Percentiles rank a stretch among this genome's conserved stretches.
These are phyloP conservation scores for Fusarium verticillioides DNA, from an alignment of 2,329 filamentous ascomycete genomes.

Conservation along the genomic window DNA sequence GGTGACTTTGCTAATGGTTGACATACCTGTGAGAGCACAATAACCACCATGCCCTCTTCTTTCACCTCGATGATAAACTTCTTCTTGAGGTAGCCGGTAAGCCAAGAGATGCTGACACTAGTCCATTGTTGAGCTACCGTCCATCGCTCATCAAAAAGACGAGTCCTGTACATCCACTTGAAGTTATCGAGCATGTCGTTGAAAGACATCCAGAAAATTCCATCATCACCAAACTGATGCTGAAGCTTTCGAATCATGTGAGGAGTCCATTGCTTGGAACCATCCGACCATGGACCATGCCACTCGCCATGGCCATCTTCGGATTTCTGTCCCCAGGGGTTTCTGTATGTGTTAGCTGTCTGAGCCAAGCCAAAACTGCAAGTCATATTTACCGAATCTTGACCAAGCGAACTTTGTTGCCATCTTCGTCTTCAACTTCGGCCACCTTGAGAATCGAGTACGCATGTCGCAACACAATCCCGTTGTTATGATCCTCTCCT, in stretches of 20 bases:
- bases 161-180: slow-evolving; percentile 57
- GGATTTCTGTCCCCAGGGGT: slow-evolving; percentile 74
- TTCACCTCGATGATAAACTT: slow-evolving; percentile 57
- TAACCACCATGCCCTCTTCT: slow-evolving; percentile 54
- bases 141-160: slow-evolving; percentile 59
- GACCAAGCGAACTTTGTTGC: slow-evolving; percentile 53
- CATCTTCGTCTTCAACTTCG: slow-evolving; percentile 56
- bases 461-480: slow-evolving; percentile 59
- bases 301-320: slow-evolving; percentile 65
- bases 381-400: slow-evolving; percentile 54
- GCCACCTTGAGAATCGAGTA: slow-evolving; percentile 63
- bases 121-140: slow-evolving; percentile 59
- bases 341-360: slow-evolving; percentile 52
- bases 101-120: slow-evolving; percentile 56
- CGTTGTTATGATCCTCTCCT: slow-evolving; percentile 48
- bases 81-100: slow-evolving; percentile 57
- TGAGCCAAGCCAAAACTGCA: background rate
- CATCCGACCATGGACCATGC: slow-evolving; percentile 79
- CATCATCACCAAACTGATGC: slow-evolving; percentile 76
- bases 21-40: slow-evolving; percentile 55
- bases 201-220: slow-evolving; percentile 62
- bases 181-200: slow-evolving; percentile 59
- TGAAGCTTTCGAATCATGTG: slow-evolving; percentile 75
- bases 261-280: slow-evolving; percentile 78
- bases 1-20: background rate